These are phyloP conservation scores for Pinus taeda DNA, from an alignment of 75 land plant genomes.

Conservation along the genomic window DNA sequence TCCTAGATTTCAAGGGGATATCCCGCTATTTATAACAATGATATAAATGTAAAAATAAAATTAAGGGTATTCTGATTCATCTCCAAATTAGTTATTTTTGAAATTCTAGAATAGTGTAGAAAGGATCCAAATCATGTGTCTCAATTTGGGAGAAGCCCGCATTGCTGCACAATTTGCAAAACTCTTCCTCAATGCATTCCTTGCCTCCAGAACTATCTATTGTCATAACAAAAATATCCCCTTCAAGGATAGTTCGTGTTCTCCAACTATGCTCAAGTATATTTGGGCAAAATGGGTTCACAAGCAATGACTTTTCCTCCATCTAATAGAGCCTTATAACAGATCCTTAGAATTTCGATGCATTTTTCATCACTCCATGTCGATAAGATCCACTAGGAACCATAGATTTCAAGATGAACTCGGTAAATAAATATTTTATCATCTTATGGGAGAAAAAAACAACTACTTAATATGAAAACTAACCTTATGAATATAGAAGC, in stretches of 20 bases:
- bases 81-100: background rate
- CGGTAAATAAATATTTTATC: background rate
- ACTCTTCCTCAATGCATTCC: slow-evolving; percentile 53
- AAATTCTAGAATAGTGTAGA: slow-evolving; percentile 38
- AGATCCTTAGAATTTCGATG: slow-evolving; percentile 44
- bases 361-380: slow-evolving; percentile 72
- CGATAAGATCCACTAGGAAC: slow-evolving; percentile 54
- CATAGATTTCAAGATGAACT: background rate
- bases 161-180: slow-evolving; percentile 25
- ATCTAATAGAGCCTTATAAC: slow-evolving; percentile 45
- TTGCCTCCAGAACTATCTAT: slow-evolving; percentile 47
- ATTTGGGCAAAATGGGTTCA: slow-evolving; percentile 55
- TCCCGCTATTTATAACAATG: too few species aligned
- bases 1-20: too few species aligned
- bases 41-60: too few species aligned
- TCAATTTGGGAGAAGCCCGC: slow-evolving; percentile 51
- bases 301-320: slow-evolving; percentile 67
- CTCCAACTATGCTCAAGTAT: slow-evolving; percentile 31
- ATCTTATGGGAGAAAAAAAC: background rate
- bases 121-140: slow-evolving; percentile 30
- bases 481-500: slow-evolving; percentile 46
- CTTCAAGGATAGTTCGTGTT: slow-evolving; percentile 52
- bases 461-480: background rate
- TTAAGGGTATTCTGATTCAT: too few species aligned
- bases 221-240: slow-evolving; percentile 67